phyloP scores from a whole-genome alignment of 176 grass and related monocot genomes.

The Oryza glaberrima region DNA sequence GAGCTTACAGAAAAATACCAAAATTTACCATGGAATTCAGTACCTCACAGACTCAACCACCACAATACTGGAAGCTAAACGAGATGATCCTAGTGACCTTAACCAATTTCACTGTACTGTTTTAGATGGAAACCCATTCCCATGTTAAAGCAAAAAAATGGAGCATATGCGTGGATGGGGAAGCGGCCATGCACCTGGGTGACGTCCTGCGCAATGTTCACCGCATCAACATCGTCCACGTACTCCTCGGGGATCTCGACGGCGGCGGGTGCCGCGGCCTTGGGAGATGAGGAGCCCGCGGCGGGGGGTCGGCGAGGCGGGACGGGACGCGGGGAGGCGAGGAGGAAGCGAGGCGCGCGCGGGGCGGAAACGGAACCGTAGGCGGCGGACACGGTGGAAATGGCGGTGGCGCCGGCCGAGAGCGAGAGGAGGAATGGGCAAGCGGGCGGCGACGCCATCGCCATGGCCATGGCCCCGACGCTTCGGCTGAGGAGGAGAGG shows the following conservation, averaged over 20 bases:
- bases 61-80: neutral
- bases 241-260: slow-evolving; percentile 49
- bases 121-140: neutral
- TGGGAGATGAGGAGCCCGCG: slow-evolving; percentile 33
- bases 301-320: neutral
- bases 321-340: slow-evolving; percentile 16
- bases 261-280: slow-evolving; percentile 38
- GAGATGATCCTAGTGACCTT: neutral
- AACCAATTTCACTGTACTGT: slow-evolving; percentile 1
- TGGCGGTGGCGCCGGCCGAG: neutral
- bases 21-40: neutral
- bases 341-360: slow-evolving; percentile 3
- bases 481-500: slow-evolving; percentile 1
- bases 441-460: slow-evolving; percentile 62
- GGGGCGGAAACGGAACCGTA: neutral
- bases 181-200: slow-evolving; percentile 61
- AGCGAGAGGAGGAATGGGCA: slow-evolving; percentile 50
- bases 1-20: neutral
- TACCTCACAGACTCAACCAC: neutral
- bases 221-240: slow-evolving; percentile 61
- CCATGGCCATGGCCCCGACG: slow-evolving; percentile 64
- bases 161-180: neutral
- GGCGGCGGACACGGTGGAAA: neutral
- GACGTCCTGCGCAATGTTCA: slow-evolving; percentile 94
- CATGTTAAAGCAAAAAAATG: neutral